Evolutionary conservation across 1,284 basidiomycete species (phyloP).

Genomic region (Trichosporon sp.): DNA sequence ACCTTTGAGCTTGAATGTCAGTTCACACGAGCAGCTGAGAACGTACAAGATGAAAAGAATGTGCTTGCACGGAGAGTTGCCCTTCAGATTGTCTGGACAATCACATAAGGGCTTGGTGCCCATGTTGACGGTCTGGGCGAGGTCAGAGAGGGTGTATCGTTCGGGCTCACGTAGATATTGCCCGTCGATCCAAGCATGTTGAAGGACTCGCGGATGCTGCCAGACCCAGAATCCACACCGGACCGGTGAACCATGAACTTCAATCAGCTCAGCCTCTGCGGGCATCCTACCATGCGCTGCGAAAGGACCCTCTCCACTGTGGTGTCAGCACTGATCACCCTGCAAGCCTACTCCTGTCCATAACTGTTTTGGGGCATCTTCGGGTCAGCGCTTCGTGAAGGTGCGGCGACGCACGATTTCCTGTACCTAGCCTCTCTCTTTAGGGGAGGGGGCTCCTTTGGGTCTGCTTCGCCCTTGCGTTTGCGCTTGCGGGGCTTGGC

Average conservation of each 20-base stretch:
- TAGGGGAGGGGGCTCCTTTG: neutral
- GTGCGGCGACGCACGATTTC: neutral
- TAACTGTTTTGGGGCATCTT: neutral
- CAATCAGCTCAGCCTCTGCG: neutral
- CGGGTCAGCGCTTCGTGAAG: neutral
- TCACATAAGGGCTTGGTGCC: conserved; percentile 36
- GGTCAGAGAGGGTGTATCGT: neutral
- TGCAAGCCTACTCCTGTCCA: neutral
- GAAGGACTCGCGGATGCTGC: conserved; percentile 17
- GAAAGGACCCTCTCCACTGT: conserved; percentile 42
- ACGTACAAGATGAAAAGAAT: conserved; percentile 50
- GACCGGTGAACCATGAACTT: conserved; percentile 42
- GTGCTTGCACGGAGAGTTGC: conserved; percentile 49
- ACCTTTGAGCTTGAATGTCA: conserved; percentile 41
- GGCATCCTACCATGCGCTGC: conserved; percentile 42
- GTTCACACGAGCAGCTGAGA: neutral
- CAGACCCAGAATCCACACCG: neutral
- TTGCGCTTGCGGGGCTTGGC: neutral
- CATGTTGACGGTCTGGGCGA: conserved; percentile 41
- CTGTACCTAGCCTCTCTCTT: neutral
- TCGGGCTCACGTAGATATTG: conserved; percentile 12
- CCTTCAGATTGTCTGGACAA: conserved; percentile 45
- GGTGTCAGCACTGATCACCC: neutral
- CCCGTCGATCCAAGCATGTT: conserved; percentile 37
- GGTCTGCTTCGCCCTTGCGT: neutral